Evolutionary conservation across 441 rosid species (phyloP).

Genomic region (Syzygium syzygioides): DNA sequence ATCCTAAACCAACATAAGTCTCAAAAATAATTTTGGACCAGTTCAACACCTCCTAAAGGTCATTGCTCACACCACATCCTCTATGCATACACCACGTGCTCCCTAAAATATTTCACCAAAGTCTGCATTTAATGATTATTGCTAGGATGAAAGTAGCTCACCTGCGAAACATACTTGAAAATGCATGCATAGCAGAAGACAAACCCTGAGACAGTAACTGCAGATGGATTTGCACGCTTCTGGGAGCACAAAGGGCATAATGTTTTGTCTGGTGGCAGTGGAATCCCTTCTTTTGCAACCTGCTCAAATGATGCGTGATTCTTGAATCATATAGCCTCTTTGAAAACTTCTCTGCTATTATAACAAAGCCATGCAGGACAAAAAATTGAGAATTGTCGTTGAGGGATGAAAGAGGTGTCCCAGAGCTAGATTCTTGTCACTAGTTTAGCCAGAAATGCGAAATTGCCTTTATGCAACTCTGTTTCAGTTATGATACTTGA

Average conservation of each 20-base stretch:
- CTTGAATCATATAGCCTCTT: not conserved
- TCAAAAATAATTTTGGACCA: not conserved
- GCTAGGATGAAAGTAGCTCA: constrained; percentile 18
- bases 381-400: not conserved
- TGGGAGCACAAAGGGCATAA: constrained; percentile 91
- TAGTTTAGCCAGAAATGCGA: not conserved
- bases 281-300: constrained; percentile 91
- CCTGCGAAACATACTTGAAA: constrained; percentile 91
- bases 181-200: constrained; percentile 95
- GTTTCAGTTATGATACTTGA: not conserved
- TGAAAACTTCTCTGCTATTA: not conserved
- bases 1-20: not conserved
- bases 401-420: not conserved
- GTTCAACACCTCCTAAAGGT: not conserved
- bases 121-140: not conserved
- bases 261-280: constrained; percentile 66
- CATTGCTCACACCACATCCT: not conserved
- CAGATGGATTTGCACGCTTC: constrained; percentile 97
- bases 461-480: not conserved
- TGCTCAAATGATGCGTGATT: constrained; percentile 16
- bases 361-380: not conserved
- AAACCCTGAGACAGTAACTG: constrained; percentile 86
- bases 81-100: not conserved
- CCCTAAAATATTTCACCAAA: not conserved
- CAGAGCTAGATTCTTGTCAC: not conserved